phyloP scores from a whole-genome alignment of 768 basidiomycete species.

The Suillus paluster region DNA sequence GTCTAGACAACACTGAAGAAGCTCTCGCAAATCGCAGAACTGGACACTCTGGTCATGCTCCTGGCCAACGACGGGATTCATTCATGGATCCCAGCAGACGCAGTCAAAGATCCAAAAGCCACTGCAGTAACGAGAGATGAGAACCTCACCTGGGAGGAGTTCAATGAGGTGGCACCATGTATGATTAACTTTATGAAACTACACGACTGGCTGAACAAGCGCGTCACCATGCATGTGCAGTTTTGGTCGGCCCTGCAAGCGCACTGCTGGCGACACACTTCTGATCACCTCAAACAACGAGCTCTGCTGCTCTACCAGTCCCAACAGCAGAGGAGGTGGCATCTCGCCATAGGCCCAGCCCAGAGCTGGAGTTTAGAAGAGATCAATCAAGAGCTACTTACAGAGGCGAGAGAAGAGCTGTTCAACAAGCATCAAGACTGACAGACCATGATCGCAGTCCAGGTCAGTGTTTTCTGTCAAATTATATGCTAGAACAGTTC shows the following conservation, averaged over 20 bases:
- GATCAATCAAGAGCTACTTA: conserved; percentile 2
- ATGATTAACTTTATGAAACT: conserved; percentile 16
- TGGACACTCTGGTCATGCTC: not conserved
- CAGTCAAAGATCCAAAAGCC: not conserved
- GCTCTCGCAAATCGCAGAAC: not conserved
- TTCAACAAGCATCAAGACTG: not conserved
- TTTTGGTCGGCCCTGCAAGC: conserved; percentile 13
- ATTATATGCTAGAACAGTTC: no score
- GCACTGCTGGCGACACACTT: conserved; percentile 3
- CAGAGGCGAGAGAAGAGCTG: not conserved
- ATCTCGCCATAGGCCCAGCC: not conserved
- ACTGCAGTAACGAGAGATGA: no score
- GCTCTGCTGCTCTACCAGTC: conserved; percentile 20
- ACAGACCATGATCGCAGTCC: no score
- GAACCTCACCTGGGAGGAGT: conserved; percentile 11
- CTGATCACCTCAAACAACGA: not conserved
- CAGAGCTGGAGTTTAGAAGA: conserved; percentile 2
- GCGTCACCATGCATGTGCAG: conserved; percentile 13
- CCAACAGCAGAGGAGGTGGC: conserved; percentile 15
- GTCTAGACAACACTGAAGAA: not conserved
- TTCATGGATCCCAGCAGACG: not conserved
- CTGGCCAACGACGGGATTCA: not conserved
- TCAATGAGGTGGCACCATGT: conserved; percentile 3
- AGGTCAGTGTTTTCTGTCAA: no score
- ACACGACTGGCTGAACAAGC: conserved; percentile 11